Evolutionary conservation across 169 alveolate genomes (phyloP).

Genomic region (Cryptosporidium meleagridis): DNA sequence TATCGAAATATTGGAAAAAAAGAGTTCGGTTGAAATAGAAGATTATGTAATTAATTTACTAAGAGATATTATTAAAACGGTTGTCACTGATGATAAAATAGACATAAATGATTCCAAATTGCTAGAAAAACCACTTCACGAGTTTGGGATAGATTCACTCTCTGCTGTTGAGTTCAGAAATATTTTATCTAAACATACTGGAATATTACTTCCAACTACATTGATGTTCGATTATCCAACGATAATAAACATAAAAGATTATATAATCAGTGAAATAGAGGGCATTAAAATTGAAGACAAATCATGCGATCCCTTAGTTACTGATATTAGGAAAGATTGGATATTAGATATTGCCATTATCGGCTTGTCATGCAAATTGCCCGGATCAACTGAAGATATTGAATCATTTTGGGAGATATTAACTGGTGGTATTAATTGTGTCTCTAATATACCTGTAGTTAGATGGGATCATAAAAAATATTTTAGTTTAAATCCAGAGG

Average conservation of each 20-base stretch:
- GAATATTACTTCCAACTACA: slow-evolving; percentile 77
- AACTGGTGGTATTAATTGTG: slow-evolving; percentile 31
- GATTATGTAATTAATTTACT: slow-evolving; percentile 22
- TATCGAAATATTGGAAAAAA: background rate
- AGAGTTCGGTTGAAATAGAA: slow-evolving; percentile 6
- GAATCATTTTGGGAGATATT: slow-evolving; percentile 71
- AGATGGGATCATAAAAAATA: slow-evolving; percentile 55
- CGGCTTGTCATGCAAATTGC: slow-evolving; percentile 79
- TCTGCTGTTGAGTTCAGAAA: slow-evolving; percentile 81
- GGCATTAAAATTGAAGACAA: background rate
- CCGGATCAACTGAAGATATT: slow-evolving; percentile 63
- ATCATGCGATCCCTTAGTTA: background rate
- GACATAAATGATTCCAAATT: background rate
- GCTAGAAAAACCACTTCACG: slow-evolving; percentile 69
- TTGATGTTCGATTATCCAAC: slow-evolving; percentile 78
- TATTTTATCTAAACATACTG: slow-evolving; percentile 72
- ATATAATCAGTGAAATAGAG: background rate
- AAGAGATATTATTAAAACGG: slow-evolving; percentile 27
- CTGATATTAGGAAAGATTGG: background rate
- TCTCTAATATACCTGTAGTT: slow-evolving; percentile 40
- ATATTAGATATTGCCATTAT: slow-evolving; percentile 75
- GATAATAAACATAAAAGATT: slow-evolving; percentile 33
- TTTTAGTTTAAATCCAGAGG: slow-evolving; percentile 2
- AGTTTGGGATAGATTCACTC: slow-evolving; percentile 79
- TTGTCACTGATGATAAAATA: background rate